These are phyloP conservation scores for Setaria italica DNA, from an alignment of 202 grass and related monocot genomes.

Conservation along the genomic window DNA sequence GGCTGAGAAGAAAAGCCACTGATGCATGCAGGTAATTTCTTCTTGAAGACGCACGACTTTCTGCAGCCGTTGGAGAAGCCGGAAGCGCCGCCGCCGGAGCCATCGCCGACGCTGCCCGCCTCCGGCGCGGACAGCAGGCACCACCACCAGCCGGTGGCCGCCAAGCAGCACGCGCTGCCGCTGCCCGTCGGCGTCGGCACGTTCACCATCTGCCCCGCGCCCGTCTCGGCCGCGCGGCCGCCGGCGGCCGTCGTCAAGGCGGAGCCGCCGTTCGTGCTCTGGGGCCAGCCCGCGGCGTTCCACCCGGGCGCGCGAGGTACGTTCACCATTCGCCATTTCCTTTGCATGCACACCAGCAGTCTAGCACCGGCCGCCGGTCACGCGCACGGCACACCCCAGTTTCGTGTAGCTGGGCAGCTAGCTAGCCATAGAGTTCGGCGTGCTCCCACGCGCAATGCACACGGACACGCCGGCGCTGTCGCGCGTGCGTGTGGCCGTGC, in stretches of 20 bases:
- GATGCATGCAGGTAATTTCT: slow-evolving; percentile 53
- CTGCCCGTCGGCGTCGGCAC: slow-evolving; percentile 70
- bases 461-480: neutral
- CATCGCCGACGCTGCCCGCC: neutral
- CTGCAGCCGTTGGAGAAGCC: slow-evolving; percentile 66
- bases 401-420: neutral
- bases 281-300: slow-evolving; percentile 54
- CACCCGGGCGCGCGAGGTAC: slow-evolving; percentile 51
- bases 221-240: slow-evolving; percentile 27
- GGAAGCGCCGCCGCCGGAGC: slow-evolving; percentile 11
- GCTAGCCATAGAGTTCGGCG: no score
- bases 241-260: slow-evolving; percentile 41
- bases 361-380: neutral
- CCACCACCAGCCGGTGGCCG: neutral
- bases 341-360: no score
- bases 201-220: slow-evolving; percentile 74
- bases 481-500: neutral
- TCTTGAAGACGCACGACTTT: slow-evolving; percentile 86
- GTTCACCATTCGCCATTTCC: neutral
- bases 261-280: slow-evolving; percentile 55
- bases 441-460: neutral
- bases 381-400: neutral
- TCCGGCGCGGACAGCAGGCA: slow-evolving; percentile 3
- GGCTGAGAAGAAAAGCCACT: neutral
- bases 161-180: slow-evolving; percentile 52